Evolutionary conservation across 108 stramenopile genomes (phyloP).

Genomic region (Schizochytrium sp.): DNA sequence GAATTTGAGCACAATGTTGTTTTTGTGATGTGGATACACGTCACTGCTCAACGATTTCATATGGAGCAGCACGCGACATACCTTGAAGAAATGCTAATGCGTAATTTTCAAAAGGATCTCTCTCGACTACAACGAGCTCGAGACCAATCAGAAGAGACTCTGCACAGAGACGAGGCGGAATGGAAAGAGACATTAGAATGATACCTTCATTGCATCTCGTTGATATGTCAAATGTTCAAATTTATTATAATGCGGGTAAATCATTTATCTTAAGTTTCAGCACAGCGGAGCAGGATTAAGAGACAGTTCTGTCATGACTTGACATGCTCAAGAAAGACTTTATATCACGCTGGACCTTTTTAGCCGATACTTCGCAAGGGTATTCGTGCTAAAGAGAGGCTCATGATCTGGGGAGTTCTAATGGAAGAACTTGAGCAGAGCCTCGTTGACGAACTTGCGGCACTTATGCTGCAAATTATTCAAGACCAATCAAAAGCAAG

Average conservation of each 20-base stretch:
- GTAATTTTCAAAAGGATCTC: conserved; percentile 2
- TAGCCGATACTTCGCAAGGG: background rate
- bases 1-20: too few species aligned
- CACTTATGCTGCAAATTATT: conserved; percentile 25
- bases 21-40: too few species aligned
- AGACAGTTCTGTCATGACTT: background rate
- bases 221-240: background rate
- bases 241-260: conserved; percentile 21
- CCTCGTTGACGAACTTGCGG: conserved; percentile 30
- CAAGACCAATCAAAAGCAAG: background rate
- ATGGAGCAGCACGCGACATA: too few species aligned
- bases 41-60: too few species aligned
- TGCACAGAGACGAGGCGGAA: conserved; percentile 18
- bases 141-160: background rate
- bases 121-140: background rate
- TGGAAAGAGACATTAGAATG: conserved; percentile 11
- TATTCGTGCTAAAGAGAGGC: background rate
- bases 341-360: conserved; percentile 50
- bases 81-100: background rate
- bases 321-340: conserved; percentile 5
- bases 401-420: conserved; percentile 26
- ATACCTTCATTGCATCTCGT: background rate
- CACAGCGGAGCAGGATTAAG: background rate
- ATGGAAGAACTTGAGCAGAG: conserved; percentile 30
- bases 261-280: background rate